Base-by-base conservation (phyloP, 768 basidiomycete species). In the Dacryopinax primogenitus region DNA sequence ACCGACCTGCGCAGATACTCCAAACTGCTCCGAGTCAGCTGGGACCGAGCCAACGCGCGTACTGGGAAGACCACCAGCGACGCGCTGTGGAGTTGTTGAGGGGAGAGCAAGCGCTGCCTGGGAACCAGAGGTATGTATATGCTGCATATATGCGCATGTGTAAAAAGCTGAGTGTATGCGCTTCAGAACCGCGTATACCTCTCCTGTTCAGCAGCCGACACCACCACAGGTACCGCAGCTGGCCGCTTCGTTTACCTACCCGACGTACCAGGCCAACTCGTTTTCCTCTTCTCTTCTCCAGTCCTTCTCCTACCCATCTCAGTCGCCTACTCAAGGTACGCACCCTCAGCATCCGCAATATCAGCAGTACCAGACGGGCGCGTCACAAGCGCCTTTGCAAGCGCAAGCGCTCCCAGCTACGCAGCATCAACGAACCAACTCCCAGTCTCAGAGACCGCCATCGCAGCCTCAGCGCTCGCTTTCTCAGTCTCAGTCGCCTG, bases 321-420 rank as follows among this genome's bases (percentile, higher is more conserved):
- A 58, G 21, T 13, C 51, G 26, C 6, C 26, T 30, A 28, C 32
- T 58, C 51, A 3, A 32, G 51, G 51, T 13, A 58, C 51, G 9
- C 51, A 58, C 30, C 51, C 51, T 3, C 51, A 58, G 30, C 51
- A 58, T 30, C 51, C 30, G 15, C 51, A 58, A 58, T 58, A 58
- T 18, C 11, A 28, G 26, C 51, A 58, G 26, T 58, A 44, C 41
- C 6, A 44, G 18, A 44, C 23, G 41, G 18, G 18, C 18, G 3
- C 41, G 18, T 44, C 41, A 23, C 41, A 44, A 23, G 16, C 18
- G 16, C 41, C 16, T 15, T 4, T 7, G 41, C 41, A 44, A 44
- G 41, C 6, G 41, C 41, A 44, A 23, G 41, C 18, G 4, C n/a
- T n/a, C n/a, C n/a, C n/a, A n/a, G n/a, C n/a, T n/a, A n/a, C n/a